Percentiles rank a stretch among this genome's conserved stretches.
Conservation (phyloP, 2,329 filamentous ascomycete species). For the Penicillium crustosum region DNA sequence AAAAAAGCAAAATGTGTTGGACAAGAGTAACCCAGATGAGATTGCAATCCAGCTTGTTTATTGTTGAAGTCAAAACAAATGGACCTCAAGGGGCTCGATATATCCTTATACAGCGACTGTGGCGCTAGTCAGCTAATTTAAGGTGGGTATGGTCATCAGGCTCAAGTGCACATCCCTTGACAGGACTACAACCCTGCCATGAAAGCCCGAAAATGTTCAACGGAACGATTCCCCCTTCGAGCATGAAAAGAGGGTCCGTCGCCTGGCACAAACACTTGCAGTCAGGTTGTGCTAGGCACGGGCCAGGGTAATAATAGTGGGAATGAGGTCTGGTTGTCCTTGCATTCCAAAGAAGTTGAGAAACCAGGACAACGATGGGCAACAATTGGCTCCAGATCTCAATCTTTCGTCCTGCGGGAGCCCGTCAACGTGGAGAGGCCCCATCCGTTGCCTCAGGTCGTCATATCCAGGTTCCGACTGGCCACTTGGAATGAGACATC, state of each 20-base stretch:
- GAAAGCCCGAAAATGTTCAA: conserved; percentile 19
- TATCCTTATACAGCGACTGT: conserved; percentile 33
- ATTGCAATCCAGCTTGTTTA: conserved; percentile 17
- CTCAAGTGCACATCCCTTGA: conserved; percentile 33
- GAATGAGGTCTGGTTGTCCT: conserved; percentile 34
- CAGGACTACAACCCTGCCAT: conserved; percentile 22
- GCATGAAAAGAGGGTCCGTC: conserved; percentile 21
- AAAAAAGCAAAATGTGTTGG: conserved; percentile 25
- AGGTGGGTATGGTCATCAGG: conserved; percentile 21
- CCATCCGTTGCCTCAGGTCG: conserved; percentile 26
- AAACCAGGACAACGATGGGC: conserved; percentile 12
- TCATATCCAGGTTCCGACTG: conserved; percentile 26
- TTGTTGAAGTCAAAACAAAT: conserved; percentile 19
- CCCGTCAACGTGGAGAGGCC: conserved; percentile 36
- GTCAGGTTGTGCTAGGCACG: conserved; percentile 23
- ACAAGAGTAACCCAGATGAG: conserved; percentile 23
- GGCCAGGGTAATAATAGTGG: conserved; percentile 25
- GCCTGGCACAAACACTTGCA: conserved; percentile 22
- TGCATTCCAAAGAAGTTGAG: conserved; percentile 40
- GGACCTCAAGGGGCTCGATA: conserved; percentile 23
- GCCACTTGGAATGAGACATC: conserved; percentile 35
- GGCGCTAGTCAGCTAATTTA: conserved; percentile 20
- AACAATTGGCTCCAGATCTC: conserved; percentile 29
- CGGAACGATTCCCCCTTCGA: conserved; percentile 26
- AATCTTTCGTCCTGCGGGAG: conserved; percentile 27